Conservation (phyloP, 768 basidiomycete species). For the Kwoniella dejecticola region DNA sequence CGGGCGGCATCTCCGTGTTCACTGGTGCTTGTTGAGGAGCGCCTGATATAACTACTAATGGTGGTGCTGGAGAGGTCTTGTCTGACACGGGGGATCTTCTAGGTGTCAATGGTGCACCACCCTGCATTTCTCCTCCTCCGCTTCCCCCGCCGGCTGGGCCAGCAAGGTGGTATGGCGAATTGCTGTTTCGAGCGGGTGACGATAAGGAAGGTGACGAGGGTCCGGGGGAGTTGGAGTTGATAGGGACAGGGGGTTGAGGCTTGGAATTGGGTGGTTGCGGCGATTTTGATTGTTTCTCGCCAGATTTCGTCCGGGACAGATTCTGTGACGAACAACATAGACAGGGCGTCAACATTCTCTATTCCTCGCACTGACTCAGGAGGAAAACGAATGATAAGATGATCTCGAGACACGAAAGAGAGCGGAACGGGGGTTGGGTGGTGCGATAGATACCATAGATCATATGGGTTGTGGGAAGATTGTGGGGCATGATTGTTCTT, state of each 20-base stretch:
- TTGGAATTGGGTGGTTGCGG: constrained; percentile 29
- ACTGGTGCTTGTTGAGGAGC: constrained; percentile 31
- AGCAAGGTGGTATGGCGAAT: background rate
- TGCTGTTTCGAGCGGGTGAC: constrained; percentile 31
- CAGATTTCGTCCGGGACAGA: constrained; percentile 43
- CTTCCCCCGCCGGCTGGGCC: background rate
- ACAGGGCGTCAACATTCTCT: background rate
- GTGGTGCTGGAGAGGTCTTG: constrained; percentile 56
- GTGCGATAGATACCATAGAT: too few relatives aligned
- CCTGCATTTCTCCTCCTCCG: constrained; percentile 6
- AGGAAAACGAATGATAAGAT: background rate
- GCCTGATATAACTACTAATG: constrained; percentile 56
- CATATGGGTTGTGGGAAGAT: too few relatives aligned
- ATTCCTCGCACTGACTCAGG: background rate
- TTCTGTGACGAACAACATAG: constrained; percentile 23
- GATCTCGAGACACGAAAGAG: too few relatives aligned
- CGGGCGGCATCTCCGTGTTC: constrained; percentile 56
- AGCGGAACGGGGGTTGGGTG: too few relatives aligned
- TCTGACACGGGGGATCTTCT: constrained; percentile 47
- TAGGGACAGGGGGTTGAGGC: constrained; percentile 33
- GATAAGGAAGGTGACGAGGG: constrained; percentile 38
- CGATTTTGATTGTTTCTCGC: constrained; percentile 37
- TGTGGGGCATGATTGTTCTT: too few relatives aligned
- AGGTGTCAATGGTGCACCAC: constrained; percentile 40
- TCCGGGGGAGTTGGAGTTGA: constrained; percentile 31